Conservation (phyloP, 352 stramenopile species). For the Pythium coloratum region DNA sequence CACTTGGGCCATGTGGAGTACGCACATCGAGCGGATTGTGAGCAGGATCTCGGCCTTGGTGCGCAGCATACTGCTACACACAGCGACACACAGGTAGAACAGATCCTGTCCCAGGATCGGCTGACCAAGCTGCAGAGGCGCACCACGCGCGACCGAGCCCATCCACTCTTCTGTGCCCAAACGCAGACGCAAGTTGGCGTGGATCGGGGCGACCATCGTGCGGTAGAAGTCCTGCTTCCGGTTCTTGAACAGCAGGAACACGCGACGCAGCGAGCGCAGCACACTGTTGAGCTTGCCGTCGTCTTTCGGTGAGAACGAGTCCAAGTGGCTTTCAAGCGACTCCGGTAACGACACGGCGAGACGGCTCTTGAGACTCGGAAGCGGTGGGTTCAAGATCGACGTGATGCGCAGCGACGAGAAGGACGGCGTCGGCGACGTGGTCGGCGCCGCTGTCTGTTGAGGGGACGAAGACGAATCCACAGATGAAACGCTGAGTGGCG, state of each 20-base stretch:
- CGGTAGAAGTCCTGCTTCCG: constrained; percentile 50
- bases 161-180: constrained; percentile 52
- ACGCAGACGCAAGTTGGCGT: constrained; percentile 45
- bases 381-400: constrained; percentile 55
- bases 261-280: constrained; percentile 53
- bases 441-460: neutral
- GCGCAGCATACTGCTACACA: constrained; percentile 77
- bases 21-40: constrained; percentile 73
- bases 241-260: constrained; percentile 61
- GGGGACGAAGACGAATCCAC: constrained; percentile 17
- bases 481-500: constrained; percentile 13
- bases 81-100: constrained; percentile 69
- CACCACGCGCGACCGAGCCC: constrained; percentile 40
- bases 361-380: constrained; percentile 56
- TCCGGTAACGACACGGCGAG: constrained; percentile 67
- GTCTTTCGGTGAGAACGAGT: constrained; percentile 73
- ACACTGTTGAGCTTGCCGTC: constrained; percentile 78
- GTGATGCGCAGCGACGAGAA: constrained; percentile 77
- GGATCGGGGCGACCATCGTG: constrained; percentile 51
- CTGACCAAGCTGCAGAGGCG: constrained; percentile 53
- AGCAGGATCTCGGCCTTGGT: constrained; percentile 80
- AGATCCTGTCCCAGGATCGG: constrained; percentile 75
- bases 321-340: constrained; percentile 60
- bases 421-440: constrained; percentile 32
- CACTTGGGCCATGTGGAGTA: constrained; percentile 80